These are phyloP conservation scores for Tetrapisispora pingtungensis DNA, from an alignment of 805 yeast genomes.

Conservation along the genomic window DNA sequence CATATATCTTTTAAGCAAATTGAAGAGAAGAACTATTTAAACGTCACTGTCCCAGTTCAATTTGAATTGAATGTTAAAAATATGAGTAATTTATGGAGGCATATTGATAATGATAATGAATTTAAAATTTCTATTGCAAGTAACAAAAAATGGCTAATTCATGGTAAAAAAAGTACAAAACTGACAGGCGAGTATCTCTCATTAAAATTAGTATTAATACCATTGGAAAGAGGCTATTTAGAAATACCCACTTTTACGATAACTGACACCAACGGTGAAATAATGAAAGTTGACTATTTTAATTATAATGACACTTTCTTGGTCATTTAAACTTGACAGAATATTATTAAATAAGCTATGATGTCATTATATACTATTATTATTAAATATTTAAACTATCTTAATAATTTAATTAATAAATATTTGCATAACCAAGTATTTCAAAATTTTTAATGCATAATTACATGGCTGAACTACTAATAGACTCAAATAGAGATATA, in stretches of 20 bases:
- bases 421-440: background rate
- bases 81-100: constrained; percentile 16
- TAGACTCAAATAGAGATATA: constrained; percentile 33
- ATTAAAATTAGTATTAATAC: constrained; percentile 46
- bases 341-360: no score
- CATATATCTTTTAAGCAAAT: constrained; percentile 10
- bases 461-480: background rate
- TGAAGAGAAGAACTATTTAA: background rate
- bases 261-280: constrained; percentile 27
- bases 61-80: constrained; percentile 13
- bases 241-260: constrained; percentile 54
- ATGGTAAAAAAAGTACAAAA: constrained; percentile 54
- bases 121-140: constrained; percentile 41
- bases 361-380: no score
- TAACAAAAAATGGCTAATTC: constrained; percentile 68
- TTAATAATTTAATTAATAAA: no score
- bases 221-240: constrained; percentile 67
- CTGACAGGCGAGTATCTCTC: constrained; percentile 32
- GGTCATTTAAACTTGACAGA: constrained; percentile 42
- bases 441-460: background rate
- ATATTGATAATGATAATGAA: background rate
- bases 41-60: constrained; percentile 16
- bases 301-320: constrained; percentile 61
- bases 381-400: no score
- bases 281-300: constrained; percentile 52